These are phyloP conservation scores for Pichia sorboxylosa DNA, from an alignment of 1,139 yeast species.

Conservation along the genomic window DNA sequence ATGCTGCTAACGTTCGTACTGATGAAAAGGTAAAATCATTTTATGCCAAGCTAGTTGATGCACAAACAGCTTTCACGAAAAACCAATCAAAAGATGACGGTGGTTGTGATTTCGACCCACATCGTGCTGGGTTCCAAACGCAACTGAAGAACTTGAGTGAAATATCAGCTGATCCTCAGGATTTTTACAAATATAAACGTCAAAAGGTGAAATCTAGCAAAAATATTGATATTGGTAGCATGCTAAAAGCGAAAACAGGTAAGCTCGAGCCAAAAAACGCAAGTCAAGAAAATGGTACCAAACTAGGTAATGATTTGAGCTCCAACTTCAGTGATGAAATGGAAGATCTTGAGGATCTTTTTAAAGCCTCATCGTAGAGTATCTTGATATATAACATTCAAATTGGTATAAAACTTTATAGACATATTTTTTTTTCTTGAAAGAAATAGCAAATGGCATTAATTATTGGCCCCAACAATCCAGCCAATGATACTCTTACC, in stretches of 20 bases:
- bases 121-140: slow-evolving; percentile 6
- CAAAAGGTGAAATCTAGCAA: slow-evolving; percentile 1
- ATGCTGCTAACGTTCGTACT: slow-evolving; percentile 43
- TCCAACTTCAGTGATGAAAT: neutral
- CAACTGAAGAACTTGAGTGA: slow-evolving; percentile 8
- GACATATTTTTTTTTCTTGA: neutral
- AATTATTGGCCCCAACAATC: slow-evolving; percentile 23
- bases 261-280: too few species aligned
- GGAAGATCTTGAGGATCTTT: neutral
- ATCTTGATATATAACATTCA: neutral
- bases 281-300: neutral
- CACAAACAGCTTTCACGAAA: slow-evolving; percentile 24
- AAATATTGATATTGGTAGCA: too few species aligned
- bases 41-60: slow-evolving; percentile 32
- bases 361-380: neutral
- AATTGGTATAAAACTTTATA: neutral
- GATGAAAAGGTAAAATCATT: slow-evolving; percentile 54
- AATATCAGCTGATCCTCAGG: slow-evolving; percentile 11
- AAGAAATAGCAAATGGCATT: neutral
- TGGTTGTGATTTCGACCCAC: too few species aligned
- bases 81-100: neutral
- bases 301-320: neutral
- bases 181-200: slow-evolving; percentile 5
- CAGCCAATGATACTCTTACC: slow-evolving; percentile 24
- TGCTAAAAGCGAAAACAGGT: too few species aligned